phyloP scores from a whole-genome alignment of 805 yeast genomes.

The Lachancea lanzarotensis region DNA sequence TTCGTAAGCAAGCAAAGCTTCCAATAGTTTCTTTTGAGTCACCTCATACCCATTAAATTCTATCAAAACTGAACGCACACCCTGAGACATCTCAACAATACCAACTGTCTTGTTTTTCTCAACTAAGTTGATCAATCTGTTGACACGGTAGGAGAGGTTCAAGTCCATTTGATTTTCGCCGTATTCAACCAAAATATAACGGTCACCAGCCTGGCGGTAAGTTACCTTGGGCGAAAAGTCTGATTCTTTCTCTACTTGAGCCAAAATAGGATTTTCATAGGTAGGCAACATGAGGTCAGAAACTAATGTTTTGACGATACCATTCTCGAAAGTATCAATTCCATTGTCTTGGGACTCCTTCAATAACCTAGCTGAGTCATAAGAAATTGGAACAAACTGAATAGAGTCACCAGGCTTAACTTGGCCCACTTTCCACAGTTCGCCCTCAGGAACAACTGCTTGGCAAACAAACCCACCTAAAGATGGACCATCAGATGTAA shows the following conservation, averaged over 20 bases:
- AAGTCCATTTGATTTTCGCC: slow-evolving; percentile 86
- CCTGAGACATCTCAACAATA: slow-evolving; percentile 92
- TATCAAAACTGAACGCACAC: slow-evolving; percentile 89
- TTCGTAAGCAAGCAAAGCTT: slow-evolving; percentile 67
- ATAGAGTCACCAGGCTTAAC: slow-evolving; percentile 89
- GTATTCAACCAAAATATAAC: slow-evolving; percentile 85
- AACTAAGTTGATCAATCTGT: slow-evolving; percentile 72
- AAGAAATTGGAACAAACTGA: slow-evolving; percentile 70
- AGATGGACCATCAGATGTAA: slow-evolving; percentile 96
- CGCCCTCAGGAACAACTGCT: slow-evolving; percentile 92
- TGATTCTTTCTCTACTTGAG: slow-evolving; percentile 41
- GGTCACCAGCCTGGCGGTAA: slow-evolving; percentile 95
- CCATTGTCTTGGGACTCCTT: slow-evolving; percentile 54
- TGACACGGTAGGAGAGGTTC: slow-evolving; percentile 77
- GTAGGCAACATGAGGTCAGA: slow-evolving; percentile 31
- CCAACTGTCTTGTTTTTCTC: slow-evolving; percentile 61
- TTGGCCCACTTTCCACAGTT: slow-evolving; percentile 98
- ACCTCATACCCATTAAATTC: slow-evolving; percentile 66
- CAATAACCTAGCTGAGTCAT: slow-evolving; percentile 59
- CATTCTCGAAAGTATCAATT: slow-evolving; percentile 32
- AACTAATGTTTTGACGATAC: slow-evolving; percentile 27
- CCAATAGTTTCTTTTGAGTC: slow-evolving; percentile 55
- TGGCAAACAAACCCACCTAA: slow-evolving; percentile 96
- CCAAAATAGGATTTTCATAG: slow-evolving; percentile 67
- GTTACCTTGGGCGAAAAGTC: slow-evolving; percentile 60